Evolutionary conservation across 176 grass and related monocot species (phyloP), one percentile per base, ranked within the genome.

Genomic region (Stipa capillata): DNA sequence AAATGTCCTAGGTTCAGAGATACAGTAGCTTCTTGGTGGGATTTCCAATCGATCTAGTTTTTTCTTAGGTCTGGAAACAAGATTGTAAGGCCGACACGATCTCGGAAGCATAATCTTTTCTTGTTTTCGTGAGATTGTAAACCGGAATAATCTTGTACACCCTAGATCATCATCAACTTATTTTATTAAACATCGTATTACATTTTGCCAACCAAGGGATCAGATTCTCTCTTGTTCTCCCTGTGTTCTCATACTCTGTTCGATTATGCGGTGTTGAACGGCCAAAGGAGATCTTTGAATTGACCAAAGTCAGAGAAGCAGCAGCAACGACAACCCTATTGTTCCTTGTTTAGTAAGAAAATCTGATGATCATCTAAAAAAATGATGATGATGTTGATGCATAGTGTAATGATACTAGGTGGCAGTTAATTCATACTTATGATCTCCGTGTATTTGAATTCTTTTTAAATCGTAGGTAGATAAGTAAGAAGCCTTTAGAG

Each of bases 201-300:
- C 10, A 33, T 51, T 32, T 65, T 32, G 75, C n/a, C n/a, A n/a
- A n/a, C 13, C 35, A 35, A 31, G 67, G 78, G n/a, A n/a, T 83
- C 79, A 31, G 45, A 65, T 73, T 83, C 56, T 47, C 29, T 29
- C 59, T 20, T 51, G 14, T 10, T 69, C 44, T 20, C 32, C 63
- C 25, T 63, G 24, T 77, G 48, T 48, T 25, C 15, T 32, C 17
- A 28, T 40, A 20, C 34, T 34, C 76, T 53, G 28, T n/a, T 31
- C 54, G 77, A 49, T 31, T 60, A n/a, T 79, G 65, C 9, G 33
- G 27, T 20, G 37, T 21, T 51, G 21, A 24, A 33, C 52, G 60
- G 8, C 36, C 23, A 53, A 41, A 5, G 40, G 13, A 72, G 76
- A 80, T 80, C 27, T 80, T 86, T 74, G 59, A 86, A 81, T 79